Conservation (phyloP, 371 early-diverging fungal genomes). For the Apophysomyces sp. region DNA sequence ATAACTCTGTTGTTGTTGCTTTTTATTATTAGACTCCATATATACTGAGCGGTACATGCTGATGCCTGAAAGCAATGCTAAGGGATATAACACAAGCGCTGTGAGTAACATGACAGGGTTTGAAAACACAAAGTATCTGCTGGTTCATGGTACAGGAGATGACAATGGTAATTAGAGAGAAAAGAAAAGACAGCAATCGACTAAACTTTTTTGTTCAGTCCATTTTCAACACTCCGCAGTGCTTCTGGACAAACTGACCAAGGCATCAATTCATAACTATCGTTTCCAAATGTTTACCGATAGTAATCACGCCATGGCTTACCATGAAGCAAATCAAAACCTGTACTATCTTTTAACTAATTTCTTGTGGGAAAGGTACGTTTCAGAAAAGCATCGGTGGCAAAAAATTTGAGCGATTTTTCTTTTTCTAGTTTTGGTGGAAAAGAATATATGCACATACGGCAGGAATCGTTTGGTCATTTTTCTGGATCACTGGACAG, state of each 20-base stretch:
- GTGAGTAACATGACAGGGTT: slow-evolving; percentile 86
- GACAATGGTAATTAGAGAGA: slow-evolving; percentile 54
- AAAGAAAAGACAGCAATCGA: neutral
- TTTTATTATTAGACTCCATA: slow-evolving; percentile 65
- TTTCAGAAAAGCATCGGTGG: neutral
- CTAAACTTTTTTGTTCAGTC: slow-evolving; percentile 45
- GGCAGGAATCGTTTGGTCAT: slow-evolving; percentile 36
- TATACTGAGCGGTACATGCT: slow-evolving; percentile 98
- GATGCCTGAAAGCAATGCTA: slow-evolving; percentile 73
- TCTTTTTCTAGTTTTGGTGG: slow-evolving; percentile 40
- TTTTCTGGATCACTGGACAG: slow-evolving; percentile 24
- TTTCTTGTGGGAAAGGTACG: slow-evolving; percentile 46
- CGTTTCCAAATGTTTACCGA: slow-evolving; percentile 87
- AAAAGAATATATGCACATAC: slow-evolving; percentile 40
- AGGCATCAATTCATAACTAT: slow-evolving; percentile 70
- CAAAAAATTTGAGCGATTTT: too few species aligned
- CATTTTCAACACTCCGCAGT: slow-evolving; percentile 69
- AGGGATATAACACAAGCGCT: slow-evolving; percentile 80
- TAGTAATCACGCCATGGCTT: slow-evolving; percentile 85
- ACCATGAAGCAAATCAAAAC: slow-evolving; percentile 67
- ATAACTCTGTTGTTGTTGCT: neutral
- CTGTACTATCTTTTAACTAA: slow-evolving; percentile 52
- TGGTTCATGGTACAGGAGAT: slow-evolving; percentile 95
- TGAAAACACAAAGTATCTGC: slow-evolving; percentile 69
- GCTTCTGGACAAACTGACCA: slow-evolving; percentile 52